Evolutionary conservation across 345 rosid species (phyloP), one percentile per base, ranked within the genome.

Genomic region (Noccaea bulbosa): DNA sequence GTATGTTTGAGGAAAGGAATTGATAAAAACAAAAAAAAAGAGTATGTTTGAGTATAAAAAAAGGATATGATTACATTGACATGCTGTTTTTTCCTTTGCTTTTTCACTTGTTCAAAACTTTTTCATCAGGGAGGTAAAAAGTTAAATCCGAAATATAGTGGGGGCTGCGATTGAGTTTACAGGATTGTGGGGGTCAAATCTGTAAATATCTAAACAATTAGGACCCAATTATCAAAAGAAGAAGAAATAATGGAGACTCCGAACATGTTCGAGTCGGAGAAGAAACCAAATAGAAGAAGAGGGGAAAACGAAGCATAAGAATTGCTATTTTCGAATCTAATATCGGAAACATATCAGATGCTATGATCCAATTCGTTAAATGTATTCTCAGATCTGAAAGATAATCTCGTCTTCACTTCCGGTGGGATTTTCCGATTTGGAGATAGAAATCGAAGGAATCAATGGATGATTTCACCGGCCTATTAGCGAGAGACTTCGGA

Each of bases 401-500:
- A 16, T 8, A 16, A 46, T 46, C 27, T 46, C 51, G 11, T 16
- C 9, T 46, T 16, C 51, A 4, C 16, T 15, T 8, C 22, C 10
- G 10, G n/a, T 40, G 44, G 0, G 44, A 40, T 41, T 12, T 12
- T 41, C 45, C 14, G 15, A 41, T 41, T 41, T 41, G 14, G 52
- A 58, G 48, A 40, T 69, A 0, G 49, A 27, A 32, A 15, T 57
- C n/a, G 56, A 43, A 62, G 64, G 49, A 50, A 51, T 11, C 70
- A 15, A 87, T 89, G 96, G 96, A 89, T 51, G 96, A 89, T 67
- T 87, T 89, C 48, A 82, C 88, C 12, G 87, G 86, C 11, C 45
- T 87, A 11, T 69, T 87, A 34, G 77, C 85, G 14, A 80, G 85
- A 17, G 96, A 89, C 78, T 84, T 81, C 59, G 90, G 90, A 44